Conservation (phyloP, 2,329 filamentous ascomycete genomes). For the Colletotrichum echinochloae region DNA sequence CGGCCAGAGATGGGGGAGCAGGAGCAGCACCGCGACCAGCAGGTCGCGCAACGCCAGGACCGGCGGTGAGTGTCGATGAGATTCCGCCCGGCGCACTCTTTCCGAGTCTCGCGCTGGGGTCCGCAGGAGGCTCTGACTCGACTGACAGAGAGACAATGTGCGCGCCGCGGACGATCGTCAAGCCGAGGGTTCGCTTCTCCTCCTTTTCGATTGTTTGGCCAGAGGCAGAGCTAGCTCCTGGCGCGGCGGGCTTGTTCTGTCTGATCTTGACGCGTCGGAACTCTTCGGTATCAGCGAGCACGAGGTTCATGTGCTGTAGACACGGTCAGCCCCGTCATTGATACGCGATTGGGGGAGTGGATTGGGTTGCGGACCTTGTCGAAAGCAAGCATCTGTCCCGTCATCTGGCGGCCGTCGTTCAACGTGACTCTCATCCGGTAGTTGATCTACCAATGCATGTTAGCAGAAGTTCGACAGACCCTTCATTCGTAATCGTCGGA, state of each 20-base stretch:
- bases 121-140: constrained; percentile 93
- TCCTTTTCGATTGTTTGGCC: constrained; percentile 85
- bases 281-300: constrained; percentile 98
- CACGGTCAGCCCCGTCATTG: constrained; percentile 28
- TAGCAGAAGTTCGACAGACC: neutral
- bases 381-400: constrained; percentile 97
- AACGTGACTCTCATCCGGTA: constrained; percentile 98
- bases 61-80: constrained; percentile 79
- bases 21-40: constrained; percentile 81
- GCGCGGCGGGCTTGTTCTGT: constrained; percentile 77
- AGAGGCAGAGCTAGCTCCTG: constrained; percentile 70
- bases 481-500: neutral
- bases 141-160: constrained; percentile 96
- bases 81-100: constrained; percentile 77
- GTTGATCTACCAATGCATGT: constrained; percentile 79
- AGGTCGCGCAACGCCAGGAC: constrained; percentile 90
- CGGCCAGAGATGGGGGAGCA: constrained; percentile 81
- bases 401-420: constrained; percentile 95
- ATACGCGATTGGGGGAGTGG: constrained; percentile 7
- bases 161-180: constrained; percentile 93
- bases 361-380: constrained; percentile 77
- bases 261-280: constrained; percentile 92
- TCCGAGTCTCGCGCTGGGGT: constrained; percentile 90
- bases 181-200: constrained; percentile 96
- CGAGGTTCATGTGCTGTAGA: constrained; percentile 95